Base-by-base conservation (phyloP, 768 basidiomycete genomes). In the Mycena alexandri region DNA sequence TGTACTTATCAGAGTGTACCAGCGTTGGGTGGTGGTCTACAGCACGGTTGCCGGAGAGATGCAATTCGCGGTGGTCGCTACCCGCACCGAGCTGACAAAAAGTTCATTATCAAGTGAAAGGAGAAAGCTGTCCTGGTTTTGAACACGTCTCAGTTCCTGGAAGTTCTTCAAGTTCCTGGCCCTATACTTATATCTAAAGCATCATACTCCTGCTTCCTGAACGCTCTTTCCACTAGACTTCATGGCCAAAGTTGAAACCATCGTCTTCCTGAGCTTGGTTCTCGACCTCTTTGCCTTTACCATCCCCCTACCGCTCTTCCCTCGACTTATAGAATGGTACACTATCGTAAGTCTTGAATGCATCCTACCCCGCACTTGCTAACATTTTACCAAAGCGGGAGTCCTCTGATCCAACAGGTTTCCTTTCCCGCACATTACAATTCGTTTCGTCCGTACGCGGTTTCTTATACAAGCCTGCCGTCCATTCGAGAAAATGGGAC, bases 251-350 rank as follows among this genome's bases (percentile, higher is more conserved):
- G 87, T 96, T 59, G 92, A 96, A 76, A 86, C 84, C 21, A 84
- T 96, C 64, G 94, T 98, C 50, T 98, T 99, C 79, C 75, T 95
- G 58, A 96, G 96, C 2, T 83, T 99, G 34, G 85, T 99, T 25
- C 85, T 98, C 46, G 97, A 99, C 79, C 87, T 99, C 24, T 81
- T 85, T 85, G 94, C 95, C 14, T 97, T 96, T 79, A 98, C 95
- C 24, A 93, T 97, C 51, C 96, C 95, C 12, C 85, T 98, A n/a
- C 97, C 97, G 22, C 87, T 98, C 34, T 98, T 98, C 79, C 97
- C 97, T n/a, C 89, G 96, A n/a, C 84, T 99, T 55, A 96, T 98
- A 47, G 91, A 96, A 80, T 95, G 93, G 93, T 96, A 95, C 76
- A 90, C 90, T 1, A 78, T 88, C 75, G 93, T 92, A 70, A 73